Evolutionary conservation across 257 asterid species (phyloP).

Genomic region (Echium plantagineum): DNA sequence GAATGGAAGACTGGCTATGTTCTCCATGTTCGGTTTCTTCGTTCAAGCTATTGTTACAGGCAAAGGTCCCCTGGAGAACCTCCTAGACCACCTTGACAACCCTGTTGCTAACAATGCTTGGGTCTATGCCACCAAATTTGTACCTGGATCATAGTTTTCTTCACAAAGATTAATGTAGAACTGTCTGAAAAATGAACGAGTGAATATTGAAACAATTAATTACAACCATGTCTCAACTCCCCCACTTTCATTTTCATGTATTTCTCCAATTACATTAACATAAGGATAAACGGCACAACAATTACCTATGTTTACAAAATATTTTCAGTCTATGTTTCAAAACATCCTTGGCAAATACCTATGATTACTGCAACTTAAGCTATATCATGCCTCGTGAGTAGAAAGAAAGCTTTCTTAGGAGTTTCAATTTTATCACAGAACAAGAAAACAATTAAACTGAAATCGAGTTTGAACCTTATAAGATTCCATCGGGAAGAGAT

Average conservation of each 20-base stretch:
- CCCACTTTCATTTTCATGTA: no score
- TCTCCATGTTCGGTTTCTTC: conserved; percentile 69
- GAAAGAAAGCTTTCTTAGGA: no score
- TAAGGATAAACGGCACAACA: no score
- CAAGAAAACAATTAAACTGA: no score
- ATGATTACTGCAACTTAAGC: not conserved
- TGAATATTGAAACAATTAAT: not conserved
- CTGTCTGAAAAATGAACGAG: conserved; percentile 5
- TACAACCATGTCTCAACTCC: not conserved
- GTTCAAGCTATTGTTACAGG: conserved; percentile 55
- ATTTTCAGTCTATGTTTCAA: no score
- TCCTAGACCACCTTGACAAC: conserved; percentile 67
- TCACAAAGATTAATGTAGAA: not conserved
- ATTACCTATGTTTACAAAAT: no score
- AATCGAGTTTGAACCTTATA: no score
- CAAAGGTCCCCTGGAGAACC: conserved; percentile 29
- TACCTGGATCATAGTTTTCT: conserved; percentile 39
- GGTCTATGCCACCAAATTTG: conserved; percentile 71
- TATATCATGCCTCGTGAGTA: no score
- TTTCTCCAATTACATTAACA: not conserved
- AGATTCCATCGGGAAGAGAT: no score
- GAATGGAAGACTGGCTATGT: conserved; percentile 79
- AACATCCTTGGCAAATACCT: no score
- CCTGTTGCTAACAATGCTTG: conserved; percentile 81
- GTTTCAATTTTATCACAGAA: no score